Evolutionary conservation across 805 yeast species (phyloP), one percentile per base, ranked within the genome.

Genomic region (Kurtzmaniella fragi): DNA sequence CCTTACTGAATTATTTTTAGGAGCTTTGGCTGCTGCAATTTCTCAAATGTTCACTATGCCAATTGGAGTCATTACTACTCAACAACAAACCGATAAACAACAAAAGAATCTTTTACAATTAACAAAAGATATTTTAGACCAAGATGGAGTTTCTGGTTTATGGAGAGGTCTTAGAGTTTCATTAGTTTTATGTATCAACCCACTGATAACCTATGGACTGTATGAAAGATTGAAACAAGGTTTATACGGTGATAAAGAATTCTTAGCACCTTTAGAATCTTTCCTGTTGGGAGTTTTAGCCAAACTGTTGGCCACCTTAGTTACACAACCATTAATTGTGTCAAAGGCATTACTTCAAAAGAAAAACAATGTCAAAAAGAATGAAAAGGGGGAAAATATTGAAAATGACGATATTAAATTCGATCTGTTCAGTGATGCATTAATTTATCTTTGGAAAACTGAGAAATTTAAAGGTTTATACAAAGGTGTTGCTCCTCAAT

Each of bases 141-240:
- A 78, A 20, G 85, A 84, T 48, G 91, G 93, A 3, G 46, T 79
- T 28, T 58, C 72, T 15, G 91, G 91, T 0, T 75, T 85, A 42
- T 87, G 95, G 95, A 74, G 80, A 47, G 95, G 95, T 0, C 71
- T 87, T 41, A 82, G 86, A 57, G 95, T 88, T 6, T 78, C 87
- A 6, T 59, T 86, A 51, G 83, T 86, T 9, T 71, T 87, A 37
- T 86, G 91, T 14, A 67, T 82, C 36, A 87, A 87, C 61, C 95
- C 95, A 2, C 80, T 93, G 30, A 87, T 87, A 54, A 87, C 95
- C 2, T 87, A 86, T 54, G 91, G 95, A 6, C 71, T 88, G 3
- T 83, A 77, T 57, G 89, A 84, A 56, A 73, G 86, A 47, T 68
- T 86, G 48, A 80, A 75, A 54, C 67, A 67, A 32, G 48, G 75